A percentile compares a stretch with the other conserved stretches of the same genome.
Evolutionary conservation across 2,329 filamentous ascomycete genomes (phyloP).

Genomic region (Ceratocystis lukuohia): DNA sequence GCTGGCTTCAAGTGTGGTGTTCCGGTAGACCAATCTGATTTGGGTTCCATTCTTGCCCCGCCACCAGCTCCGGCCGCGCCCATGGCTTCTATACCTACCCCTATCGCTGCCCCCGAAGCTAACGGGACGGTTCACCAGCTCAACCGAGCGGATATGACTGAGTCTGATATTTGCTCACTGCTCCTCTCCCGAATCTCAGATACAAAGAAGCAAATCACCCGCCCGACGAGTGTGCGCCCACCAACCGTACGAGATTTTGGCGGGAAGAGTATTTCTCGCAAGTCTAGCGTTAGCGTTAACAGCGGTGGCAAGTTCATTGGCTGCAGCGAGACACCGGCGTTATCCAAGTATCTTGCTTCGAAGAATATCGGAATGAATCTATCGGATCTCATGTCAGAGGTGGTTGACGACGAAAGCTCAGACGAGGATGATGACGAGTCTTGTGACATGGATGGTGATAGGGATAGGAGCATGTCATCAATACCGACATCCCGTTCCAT

Average conservation of each 20-base stretch:
- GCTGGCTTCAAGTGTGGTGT: conserved; percentile 81
- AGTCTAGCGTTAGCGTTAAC: conserved; percentile 3
- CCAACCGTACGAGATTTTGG: conserved; percentile 5
- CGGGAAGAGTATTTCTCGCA: conserved; percentile 9
- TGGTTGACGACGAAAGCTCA: conserved; percentile 10
- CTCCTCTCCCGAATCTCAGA: conserved; percentile 17
- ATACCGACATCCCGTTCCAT: neutral
- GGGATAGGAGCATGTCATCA: conserved; percentile 6
- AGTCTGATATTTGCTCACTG: conserved; percentile 19
- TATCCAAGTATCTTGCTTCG: conserved; percentile 18
- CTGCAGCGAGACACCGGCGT: conserved; percentile 16
- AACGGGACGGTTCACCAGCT: conserved; percentile 11
- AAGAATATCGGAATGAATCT: conserved; percentile 18
- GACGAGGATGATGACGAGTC: conserved; percentile 14
- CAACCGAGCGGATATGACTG: conserved; percentile 11
- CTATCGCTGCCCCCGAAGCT: neutral
- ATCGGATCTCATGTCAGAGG: conserved; percentile 14
- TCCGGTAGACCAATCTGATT: conserved; percentile 44
- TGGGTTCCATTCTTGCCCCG: conserved; percentile 9
- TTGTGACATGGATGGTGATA: conserved; percentile 5
- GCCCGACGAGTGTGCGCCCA: conserved; percentile 2
- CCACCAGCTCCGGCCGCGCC: conserved; percentile 6
- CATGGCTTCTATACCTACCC: neutral
- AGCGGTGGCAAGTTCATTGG: conserved; percentile 16
- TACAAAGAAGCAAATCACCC: conserved; percentile 18